Percentiles rank a stretch among this genome's conserved stretches.
Evolutionary conservation across 208 protist genomes (phyloP).

Genomic region (Angomonas deanei): DNA sequence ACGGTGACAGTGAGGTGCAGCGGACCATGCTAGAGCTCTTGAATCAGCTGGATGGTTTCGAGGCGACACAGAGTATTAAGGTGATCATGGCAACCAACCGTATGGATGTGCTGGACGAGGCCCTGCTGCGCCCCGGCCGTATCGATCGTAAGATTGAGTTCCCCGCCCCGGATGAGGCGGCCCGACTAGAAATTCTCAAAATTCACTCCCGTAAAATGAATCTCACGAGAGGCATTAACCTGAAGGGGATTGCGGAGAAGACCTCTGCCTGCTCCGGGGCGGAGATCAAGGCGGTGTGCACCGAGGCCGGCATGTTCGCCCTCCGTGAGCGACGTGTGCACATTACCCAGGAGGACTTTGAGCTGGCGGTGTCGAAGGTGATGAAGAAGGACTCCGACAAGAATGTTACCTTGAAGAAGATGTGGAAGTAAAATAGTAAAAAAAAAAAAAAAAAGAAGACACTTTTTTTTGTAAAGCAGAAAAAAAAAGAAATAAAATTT

Average conservation of each 20-base stretch:
- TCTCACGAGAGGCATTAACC: conserved; percentile 98
- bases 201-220: conserved; percentile 99
- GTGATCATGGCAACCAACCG: conserved; percentile 99
- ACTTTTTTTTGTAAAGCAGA: not conserved
- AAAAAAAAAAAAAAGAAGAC: not conserved
- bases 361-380: conserved; percentile 99
- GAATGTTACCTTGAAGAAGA: conserved; percentile 97
- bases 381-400: conserved; percentile 98
- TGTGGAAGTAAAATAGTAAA: conserved; percentile 88
- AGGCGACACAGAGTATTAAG: conserved; percentile 99
- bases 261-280: conserved; percentile 97
- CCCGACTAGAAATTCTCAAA: conserved; percentile 97
- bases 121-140: conserved; percentile 98
- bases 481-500: not conserved
- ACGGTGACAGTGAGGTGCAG: conserved; percentile 97
- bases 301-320: conserved; percentile 98
- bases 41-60: conserved; percentile 99
- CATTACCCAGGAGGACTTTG: conserved; percentile 99
- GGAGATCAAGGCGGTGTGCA: conserved; percentile 97
- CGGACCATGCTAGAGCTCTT: conserved; percentile 99
- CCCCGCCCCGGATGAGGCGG: conserved; percentile 92
- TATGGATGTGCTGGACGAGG: conserved; percentile 99
- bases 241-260: conserved; percentile 96
- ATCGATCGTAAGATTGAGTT: conserved; percentile 99
- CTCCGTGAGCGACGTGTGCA: conserved; percentile 99